Evolutionary conservation across 805 yeast species (phyloP).

Genomic region (Ogataea siamensis): DNA sequence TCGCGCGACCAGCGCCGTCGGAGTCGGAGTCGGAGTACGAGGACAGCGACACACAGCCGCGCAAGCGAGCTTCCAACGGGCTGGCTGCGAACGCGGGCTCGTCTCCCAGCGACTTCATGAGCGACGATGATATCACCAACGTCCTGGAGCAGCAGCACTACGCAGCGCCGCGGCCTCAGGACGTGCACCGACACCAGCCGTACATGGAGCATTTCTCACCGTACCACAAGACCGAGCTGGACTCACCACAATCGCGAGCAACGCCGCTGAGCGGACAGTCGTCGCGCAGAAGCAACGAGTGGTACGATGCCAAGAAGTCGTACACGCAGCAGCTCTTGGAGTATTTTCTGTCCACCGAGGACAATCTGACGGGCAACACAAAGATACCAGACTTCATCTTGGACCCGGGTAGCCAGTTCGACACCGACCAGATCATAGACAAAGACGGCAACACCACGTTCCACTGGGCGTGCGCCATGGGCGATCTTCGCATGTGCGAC

Average conservation of each 20-base stretch:
- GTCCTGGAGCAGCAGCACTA: slow-evolving; percentile 32
- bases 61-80: slow-evolving; percentile 6
- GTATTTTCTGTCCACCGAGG: slow-evolving; percentile 57
- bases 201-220: slow-evolving; percentile 5
- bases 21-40: slow-evolving; percentile 13
- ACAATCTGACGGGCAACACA: slow-evolving; percentile 34
- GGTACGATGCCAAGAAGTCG: slow-evolving; percentile 35
- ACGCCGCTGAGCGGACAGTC: slow-evolving; percentile 1
- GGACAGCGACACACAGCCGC: slow-evolving; percentile 10
- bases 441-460: slow-evolving; percentile 93
- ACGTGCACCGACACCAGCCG: slow-evolving; percentile 3
- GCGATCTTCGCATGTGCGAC: slow-evolving; percentile 74
- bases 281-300: slow-evolving; percentile 15
- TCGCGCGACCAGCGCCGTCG: slow-evolving; percentile 1
- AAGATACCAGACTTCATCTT: slow-evolving; percentile 61
- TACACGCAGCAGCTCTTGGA: slow-evolving; percentile 48
- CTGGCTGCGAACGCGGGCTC: slow-evolving; percentile 34
- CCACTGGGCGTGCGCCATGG: slow-evolving; percentile 98
- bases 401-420: slow-evolving; percentile 62
- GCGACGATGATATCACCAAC: slow-evolving; percentile 49
- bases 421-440: slow-evolving; percentile 79
- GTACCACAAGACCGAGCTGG: slow-evolving; percentile 10
- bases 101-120: slow-evolving; percentile 53
- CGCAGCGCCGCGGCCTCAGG: slow-evolving; percentile 3
- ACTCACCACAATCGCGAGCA: slow-evolving; percentile 9